These are phyloP conservation scores for Epichloe baconii DNA, from an alignment of 2,329 filamentous ascomycete genomes.

Conservation along the genomic window DNA sequence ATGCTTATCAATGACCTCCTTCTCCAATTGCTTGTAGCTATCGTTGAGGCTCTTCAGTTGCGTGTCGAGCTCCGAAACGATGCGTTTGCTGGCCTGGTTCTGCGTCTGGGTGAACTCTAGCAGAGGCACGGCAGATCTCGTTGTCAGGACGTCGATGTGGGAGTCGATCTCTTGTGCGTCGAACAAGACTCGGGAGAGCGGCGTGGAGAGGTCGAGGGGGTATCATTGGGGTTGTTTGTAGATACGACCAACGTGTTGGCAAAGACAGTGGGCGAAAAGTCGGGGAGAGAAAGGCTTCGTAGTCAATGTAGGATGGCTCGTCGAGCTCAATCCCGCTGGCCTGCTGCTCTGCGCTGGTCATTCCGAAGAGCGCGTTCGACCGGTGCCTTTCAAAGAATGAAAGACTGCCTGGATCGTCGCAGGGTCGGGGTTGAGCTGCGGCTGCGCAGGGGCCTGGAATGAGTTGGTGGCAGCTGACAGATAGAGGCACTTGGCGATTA, in stretches of 20 bases:
- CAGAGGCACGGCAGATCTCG: constrained; percentile 68
- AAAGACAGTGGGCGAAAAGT: constrained; percentile 69
- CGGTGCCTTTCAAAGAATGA: no score
- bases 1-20: constrained; percentile 75
- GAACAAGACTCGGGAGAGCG: constrained; percentile 84
- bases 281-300: constrained; percentile 74
- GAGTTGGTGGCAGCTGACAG: no score
- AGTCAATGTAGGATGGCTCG: constrained; percentile 84
- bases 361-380: background rate
- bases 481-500: no score
- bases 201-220: constrained; percentile 83
- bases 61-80: constrained; percentile 63
- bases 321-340: constrained; percentile 22
- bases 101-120: constrained; percentile 66
- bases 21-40: constrained; percentile 74
- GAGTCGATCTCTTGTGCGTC: constrained; percentile 96
- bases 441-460: no score
- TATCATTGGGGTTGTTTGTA: constrained; percentile 87
- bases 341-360: background rate
- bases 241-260: constrained; percentile 79
- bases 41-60: constrained; percentile 72
- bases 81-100: constrained; percentile 55
- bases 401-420: background rate
- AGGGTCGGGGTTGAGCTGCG: background rate
- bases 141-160: constrained; percentile 82